Evolutionary conservation across 1,284 basidiomycete genomes (phyloP), one percentile per base, ranked within the genome.

Genomic region (Ganoderma meredithae): DNA sequence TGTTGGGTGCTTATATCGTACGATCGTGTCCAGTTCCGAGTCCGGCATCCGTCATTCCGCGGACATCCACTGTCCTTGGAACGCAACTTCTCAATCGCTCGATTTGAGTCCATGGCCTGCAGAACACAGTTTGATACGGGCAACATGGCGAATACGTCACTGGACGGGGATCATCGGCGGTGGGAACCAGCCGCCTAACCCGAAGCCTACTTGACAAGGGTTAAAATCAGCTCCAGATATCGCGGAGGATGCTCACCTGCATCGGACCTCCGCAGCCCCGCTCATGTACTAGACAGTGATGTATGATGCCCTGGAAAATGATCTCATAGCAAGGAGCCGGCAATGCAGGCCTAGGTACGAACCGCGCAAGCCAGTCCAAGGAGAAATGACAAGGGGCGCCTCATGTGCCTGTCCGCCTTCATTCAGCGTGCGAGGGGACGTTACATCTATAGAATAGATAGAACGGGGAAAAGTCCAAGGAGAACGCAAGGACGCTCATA

Each of bases 401-500:
- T 49, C 22, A 49, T 49, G 47, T 49, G 47, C 47, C 22, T 49
- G 47, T 22, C 44, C 7, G 44, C 44, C 31, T 58, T 22, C 31
- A 12, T 58, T 58, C 55, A 25, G 39, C 6, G 39, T 25, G 39
- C 36, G 17, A n/a, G 31, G 31, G 17, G 55, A 60, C 58, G 39
- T 22, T 31, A 58, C 63, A 56, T 69, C 67, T 67, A 65, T 43
- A 60, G 10, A 25, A 69, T 71, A 67, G 65, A 71, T 49, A 49
- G 67, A 67, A 60, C 41, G 41, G 31, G 60, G 47, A 33, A 59
- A 39, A 31, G 53, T 60, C 44, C 33, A 44, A 33, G 19, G 61
- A 52, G 53, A 49, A 43, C 64, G 69, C 68, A 66, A 64, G 61
- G 62, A 43, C 64, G 67, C 63, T 67, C 70, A 67, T 65, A 69